Conservation (phyloP, 768 basidiomycete genomes). For the Cystobasidium ongulense region DNA sequence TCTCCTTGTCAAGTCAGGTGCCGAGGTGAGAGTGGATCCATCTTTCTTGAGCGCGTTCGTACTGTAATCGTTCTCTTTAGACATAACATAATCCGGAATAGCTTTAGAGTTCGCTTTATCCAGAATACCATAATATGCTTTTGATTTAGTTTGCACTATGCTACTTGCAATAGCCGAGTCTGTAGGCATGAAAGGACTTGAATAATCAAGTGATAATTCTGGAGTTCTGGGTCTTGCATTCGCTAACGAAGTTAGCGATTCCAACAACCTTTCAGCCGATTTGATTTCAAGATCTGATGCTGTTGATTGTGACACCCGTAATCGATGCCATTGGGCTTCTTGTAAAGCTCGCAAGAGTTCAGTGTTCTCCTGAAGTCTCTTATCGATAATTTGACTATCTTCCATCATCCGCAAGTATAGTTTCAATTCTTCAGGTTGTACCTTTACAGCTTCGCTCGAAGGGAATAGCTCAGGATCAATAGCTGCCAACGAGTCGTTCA, state of each 20-base stretch:
- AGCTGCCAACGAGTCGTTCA: background rate
- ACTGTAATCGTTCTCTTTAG: background rate
- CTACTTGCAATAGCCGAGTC: background rate
- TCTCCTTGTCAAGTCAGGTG: background rate
- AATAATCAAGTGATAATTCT: background rate
- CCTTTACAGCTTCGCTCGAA: too few species aligned
- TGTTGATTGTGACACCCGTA: background rate
- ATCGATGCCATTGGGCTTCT: constrained; percentile 25
- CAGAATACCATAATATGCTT: constrained; percentile 14
- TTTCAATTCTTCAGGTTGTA: background rate
- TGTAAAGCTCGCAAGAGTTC: constrained; percentile 8
- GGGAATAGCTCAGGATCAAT: background rate
- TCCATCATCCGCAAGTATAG: background rate
- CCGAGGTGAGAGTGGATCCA: too few species aligned
- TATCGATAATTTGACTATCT: background rate
- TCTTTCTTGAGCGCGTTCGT: too few species aligned
- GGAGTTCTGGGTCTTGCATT: constrained; percentile 22
- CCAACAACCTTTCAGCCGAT: background rate
- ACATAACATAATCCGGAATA: constrained; percentile 5
- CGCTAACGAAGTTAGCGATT: background rate
- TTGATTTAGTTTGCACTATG: background rate
- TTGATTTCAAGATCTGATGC: background rate
- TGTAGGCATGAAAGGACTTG: background rate
- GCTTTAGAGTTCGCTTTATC: background rate
- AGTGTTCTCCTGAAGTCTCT: constrained; percentile 9